A percentile compares a stretch with the other conserved stretches of the same genome.
phyloP scores from a whole-genome alignment of 352 stramenopile genomes.

The Phytophthora aleatoria region DNA sequence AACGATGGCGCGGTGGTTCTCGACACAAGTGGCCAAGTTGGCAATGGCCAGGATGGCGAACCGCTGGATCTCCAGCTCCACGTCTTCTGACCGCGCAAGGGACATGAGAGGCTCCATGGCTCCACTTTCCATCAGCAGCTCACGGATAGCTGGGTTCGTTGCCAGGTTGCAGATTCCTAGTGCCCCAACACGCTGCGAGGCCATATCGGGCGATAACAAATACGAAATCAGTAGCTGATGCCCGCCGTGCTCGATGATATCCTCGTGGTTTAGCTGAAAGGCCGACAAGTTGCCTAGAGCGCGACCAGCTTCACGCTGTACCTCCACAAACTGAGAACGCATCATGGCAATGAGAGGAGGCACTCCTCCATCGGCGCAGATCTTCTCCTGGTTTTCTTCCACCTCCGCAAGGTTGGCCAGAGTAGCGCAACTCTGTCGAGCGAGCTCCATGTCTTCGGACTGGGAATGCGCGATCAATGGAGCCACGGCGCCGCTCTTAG shows the following conservation, averaged over 20 bases:
- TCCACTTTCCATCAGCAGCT: constrained; percentile 92
- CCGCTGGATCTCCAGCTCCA: constrained; percentile 96
- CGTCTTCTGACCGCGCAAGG: constrained; percentile 92
- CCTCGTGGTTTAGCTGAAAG: constrained; percentile 87
- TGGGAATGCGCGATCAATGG: constrained; percentile 92
- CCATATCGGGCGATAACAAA: constrained; percentile 93
- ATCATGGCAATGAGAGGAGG: constrained; percentile 94
- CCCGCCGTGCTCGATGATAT: constrained; percentile 91
- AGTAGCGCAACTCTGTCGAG: constrained; percentile 90
- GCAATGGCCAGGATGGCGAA: constrained; percentile 93
- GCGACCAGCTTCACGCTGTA: constrained; percentile 91
- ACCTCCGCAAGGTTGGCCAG: constrained; percentile 96
- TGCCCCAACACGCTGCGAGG: constrained; percentile 92
- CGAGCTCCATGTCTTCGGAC: constrained; percentile 93
- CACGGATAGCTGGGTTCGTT: constrained; percentile 90
- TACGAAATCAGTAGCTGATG: constrained; percentile 97
- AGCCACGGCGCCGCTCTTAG: constrained; percentile 91
- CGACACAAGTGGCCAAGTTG: constrained; percentile 94
- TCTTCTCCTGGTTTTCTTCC: constrained; percentile 94
- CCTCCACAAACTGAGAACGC: constrained; percentile 95
- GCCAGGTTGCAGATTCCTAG: constrained; percentile 96
- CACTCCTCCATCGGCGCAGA: constrained; percentile 92
- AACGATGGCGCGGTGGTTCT: constrained; percentile 94
- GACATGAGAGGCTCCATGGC: constrained; percentile 96
- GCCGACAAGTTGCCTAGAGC: constrained; percentile 94